A percentile compares a stretch with the other conserved stretches of the same genome.
Evolutionary conservation across 2,329 filamentous ascomycete species (phyloP).

Genomic region (Lasiodiplodia citricola): DNA sequence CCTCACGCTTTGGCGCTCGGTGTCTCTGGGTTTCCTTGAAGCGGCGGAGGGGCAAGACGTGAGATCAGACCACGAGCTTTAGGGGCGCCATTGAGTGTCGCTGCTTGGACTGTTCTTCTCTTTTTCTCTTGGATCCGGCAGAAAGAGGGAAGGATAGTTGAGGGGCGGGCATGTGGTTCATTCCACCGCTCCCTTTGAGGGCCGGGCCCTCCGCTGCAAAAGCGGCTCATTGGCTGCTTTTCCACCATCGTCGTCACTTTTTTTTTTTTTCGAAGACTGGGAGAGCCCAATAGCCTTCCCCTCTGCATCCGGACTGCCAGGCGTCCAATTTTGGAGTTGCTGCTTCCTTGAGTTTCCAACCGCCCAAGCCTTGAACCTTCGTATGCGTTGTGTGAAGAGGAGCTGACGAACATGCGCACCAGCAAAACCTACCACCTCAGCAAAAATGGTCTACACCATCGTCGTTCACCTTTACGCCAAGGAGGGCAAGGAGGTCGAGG

Average conservation of each 20-base stretch:
- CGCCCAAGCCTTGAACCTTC: background rate
- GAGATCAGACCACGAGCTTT: background rate
- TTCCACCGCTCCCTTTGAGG: no score
- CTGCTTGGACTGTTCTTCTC: background rate
- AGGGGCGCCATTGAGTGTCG: background rate
- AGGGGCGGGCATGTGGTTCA: background rate
- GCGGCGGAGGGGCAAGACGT: background rate
- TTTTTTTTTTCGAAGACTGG: no score
- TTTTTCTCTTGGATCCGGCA: background rate
- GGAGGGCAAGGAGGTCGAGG: conserved; percentile 65
- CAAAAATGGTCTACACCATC: conserved; percentile 70
- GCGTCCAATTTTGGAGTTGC: no score
- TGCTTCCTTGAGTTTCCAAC: no score
- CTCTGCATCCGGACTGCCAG: no score
- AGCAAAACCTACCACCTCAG: background rate
- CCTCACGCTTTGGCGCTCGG: no score
- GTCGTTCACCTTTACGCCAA: conserved; percentile 75
- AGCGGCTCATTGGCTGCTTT: no score
- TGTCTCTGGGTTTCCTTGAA: background rate
- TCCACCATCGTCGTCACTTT: no score
- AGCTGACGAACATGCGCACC: background rate
- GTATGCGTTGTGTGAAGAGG: background rate
- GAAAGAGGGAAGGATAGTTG: no score
- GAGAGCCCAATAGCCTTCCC: no score
- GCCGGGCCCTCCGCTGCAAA: no score